phyloP scores from a whole-genome alignment of 1,284 basidiomycete species.

The Ustilago tritici region DNA sequence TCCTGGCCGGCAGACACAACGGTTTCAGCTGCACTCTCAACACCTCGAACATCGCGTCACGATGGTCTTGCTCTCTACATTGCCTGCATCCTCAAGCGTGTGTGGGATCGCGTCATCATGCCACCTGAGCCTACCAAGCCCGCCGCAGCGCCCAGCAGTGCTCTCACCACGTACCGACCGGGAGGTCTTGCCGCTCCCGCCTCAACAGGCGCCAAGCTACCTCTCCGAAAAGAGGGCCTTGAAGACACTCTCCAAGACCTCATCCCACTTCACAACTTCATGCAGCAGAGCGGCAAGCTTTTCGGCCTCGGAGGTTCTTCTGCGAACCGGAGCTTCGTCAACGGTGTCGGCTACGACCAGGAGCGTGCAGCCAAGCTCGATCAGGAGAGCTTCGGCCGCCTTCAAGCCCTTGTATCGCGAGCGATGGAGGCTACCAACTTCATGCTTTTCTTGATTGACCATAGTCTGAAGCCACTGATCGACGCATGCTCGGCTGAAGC shows the following conservation, averaged over 20 bases:
- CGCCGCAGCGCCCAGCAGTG: constrained; percentile 13
- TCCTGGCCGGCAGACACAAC: constrained; percentile 62
- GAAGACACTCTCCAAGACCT: constrained; percentile 57
- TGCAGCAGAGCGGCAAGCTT: constrained; percentile 64
- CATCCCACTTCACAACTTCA: constrained; percentile 55
- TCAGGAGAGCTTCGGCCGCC: constrained; percentile 80
- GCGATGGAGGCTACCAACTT: constrained; percentile 80
- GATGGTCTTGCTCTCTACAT: constrained; percentile 91
- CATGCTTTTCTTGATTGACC: constrained; percentile 89
- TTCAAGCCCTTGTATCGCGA: constrained; percentile 79
- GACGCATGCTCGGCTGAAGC: constrained; percentile 66
- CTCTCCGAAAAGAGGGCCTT: constrained; percentile 51
- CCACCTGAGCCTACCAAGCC: constrained; percentile 42
- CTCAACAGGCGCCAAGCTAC: constrained; percentile 18
- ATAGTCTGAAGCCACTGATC: constrained; percentile 87
- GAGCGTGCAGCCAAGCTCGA: constrained; percentile 73
- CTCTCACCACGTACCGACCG: constrained; percentile 33
- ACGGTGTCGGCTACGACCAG: constrained; percentile 41
- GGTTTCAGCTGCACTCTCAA: constrained; percentile 46
- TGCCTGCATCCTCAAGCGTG: constrained; percentile 82
- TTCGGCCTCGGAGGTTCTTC: constrained; percentile 57
- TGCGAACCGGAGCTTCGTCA: constrained; percentile 42
- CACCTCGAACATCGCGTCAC: constrained; percentile 73
- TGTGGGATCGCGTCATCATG: constrained; percentile 81
- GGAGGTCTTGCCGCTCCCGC: constrained; percentile 8